Evolutionary conservation across 2,329 filamentous ascomycete genomes (phyloP).

Genomic region (Trichoderma endophyticum): DNA sequence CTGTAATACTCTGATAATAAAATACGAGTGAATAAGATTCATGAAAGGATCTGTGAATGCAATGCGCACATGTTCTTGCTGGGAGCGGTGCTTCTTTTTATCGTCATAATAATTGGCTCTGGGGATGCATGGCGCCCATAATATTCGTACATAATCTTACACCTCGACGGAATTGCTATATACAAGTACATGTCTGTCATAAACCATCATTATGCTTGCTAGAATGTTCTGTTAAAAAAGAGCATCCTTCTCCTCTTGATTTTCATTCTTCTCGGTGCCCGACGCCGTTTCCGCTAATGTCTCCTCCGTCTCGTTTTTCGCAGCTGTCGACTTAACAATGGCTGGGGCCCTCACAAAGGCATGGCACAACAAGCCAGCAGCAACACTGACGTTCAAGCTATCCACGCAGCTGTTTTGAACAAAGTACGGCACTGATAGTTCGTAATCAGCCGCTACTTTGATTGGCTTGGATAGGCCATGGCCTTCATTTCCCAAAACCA

Average conservation of each 20-base stretch:
- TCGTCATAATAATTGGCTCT: neutral
- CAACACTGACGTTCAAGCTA: constrained; percentile 91
- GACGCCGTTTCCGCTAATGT: neutral
- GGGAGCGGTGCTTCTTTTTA: neutral
- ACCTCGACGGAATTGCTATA: neutral
- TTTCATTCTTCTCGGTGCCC: neutral
- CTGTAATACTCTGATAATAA: neutral
- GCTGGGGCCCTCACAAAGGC: constrained; percentile 54
- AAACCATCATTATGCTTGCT: neutral
- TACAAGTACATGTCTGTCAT: neutral
- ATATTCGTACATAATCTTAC: neutral
- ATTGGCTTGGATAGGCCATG: constrained; percentile 66
- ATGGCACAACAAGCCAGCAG: constrained; percentile 71
- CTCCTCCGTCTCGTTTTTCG: neutral
- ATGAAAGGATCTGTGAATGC: fast-evolving
- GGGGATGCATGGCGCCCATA: neutral
- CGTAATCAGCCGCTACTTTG: constrained; percentile 62
- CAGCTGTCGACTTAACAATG: neutral
- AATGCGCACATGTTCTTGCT: neutral
- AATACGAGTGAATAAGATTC: neutral
- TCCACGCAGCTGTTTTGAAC: constrained; percentile 62
- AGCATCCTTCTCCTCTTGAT: neutral
- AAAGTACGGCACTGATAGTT: constrained; percentile 62
- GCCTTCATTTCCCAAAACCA: constrained; percentile 82
- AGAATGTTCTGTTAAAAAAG: neutral